These are phyloP conservation scores for Nidularia sp. DNA, from an alignment of 768 basidiomycete genomes.

Conservation along the genomic window DNA sequence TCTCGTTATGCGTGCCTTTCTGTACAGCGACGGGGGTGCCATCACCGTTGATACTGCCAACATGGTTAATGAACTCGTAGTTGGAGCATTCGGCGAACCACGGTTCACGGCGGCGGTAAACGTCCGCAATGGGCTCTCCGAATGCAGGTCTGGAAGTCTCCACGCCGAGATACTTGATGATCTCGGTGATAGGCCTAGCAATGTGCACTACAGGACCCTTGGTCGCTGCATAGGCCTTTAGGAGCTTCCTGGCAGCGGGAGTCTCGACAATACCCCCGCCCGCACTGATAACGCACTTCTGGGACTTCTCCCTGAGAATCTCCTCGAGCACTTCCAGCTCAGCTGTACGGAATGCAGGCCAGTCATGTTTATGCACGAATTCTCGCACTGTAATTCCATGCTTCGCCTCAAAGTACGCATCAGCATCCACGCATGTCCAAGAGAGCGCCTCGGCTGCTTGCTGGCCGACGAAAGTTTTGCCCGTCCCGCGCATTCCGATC, in stretches of 20 bases:
- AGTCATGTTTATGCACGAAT: slow-evolving; percentile 80
- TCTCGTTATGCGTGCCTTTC: slow-evolving; percentile 52
- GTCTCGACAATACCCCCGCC: slow-evolving; percentile 96
- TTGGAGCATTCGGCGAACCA: slow-evolving; percentile 84
- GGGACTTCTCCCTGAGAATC: slow-evolving; percentile 54
- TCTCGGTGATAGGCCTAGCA: slow-evolving; percentile 72
- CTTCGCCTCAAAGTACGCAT: slow-evolving; percentile 67
- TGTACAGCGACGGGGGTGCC: slow-evolving; percentile 6
- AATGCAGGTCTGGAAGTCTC: slow-evolving; percentile 85
- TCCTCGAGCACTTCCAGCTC: slow-evolving; percentile 70
- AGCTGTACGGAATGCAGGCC: slow-evolving; percentile 84
- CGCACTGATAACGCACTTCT: slow-evolving; percentile 76
- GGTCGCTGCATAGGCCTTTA: slow-evolving; percentile 58
- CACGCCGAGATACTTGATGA: slow-evolving; percentile 73
- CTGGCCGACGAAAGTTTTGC: slow-evolving; percentile 85
- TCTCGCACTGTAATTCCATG: slow-evolving; percentile 59
- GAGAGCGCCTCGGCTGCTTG: slow-evolving; percentile 71
- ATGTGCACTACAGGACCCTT: slow-evolving; percentile 83
- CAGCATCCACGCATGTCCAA: slow-evolving; percentile 80
- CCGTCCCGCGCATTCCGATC: slow-evolving; percentile 96
- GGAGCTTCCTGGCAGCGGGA: slow-evolving; percentile 62
- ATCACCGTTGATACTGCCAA: slow-evolving; percentile 25
- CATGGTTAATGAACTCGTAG: slow-evolving; percentile 81
- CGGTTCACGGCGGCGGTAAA: slow-evolving; percentile 77
- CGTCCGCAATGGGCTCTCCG: slow-evolving; percentile 80